phyloP scores from a whole-genome alignment of 2,329 filamentous ascomycete genomes.

The Cyphellophora attinorum region DNA sequence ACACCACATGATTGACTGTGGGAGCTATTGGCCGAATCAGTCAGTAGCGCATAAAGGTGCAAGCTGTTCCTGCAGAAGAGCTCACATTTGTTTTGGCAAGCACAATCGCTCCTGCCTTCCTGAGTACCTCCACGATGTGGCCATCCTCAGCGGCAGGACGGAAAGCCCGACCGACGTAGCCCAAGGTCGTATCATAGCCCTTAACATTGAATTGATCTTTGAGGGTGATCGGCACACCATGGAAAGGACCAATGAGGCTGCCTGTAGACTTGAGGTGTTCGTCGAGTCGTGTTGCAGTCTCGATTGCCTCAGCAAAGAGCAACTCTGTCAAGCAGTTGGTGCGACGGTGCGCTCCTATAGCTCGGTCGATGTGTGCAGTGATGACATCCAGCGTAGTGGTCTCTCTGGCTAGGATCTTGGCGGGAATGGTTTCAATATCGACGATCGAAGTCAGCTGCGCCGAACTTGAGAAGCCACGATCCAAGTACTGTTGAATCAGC shows the following conservation, averaged over 20 bases:
- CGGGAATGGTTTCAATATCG: no score
- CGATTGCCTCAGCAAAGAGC: constrained; percentile 25
- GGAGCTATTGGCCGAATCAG: constrained; percentile 33
- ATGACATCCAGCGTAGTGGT: background rate
- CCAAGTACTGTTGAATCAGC: no score
- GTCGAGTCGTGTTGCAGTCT: constrained; percentile 25
- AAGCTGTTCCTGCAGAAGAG: no score
- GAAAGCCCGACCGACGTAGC: constrained; percentile 30
- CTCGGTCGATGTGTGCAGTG: no score
- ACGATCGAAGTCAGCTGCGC: no score
- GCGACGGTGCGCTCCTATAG: no score
- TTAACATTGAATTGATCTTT: constrained; percentile 56
- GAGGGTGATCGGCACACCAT: constrained; percentile 45
- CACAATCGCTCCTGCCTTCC: constrained; percentile 41
- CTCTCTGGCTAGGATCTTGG: no score
- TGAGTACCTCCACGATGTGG: constrained; percentile 40
- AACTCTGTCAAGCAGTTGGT: constrained; percentile 31
- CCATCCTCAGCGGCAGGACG: constrained; percentile 41
- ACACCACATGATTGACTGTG: no score
- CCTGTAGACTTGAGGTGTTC: constrained; percentile 23
- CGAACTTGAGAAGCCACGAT: no score
- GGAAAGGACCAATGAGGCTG: constrained; percentile 39
- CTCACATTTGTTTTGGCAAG: constrained; percentile 44
- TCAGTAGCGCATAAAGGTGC: constrained; percentile 42
- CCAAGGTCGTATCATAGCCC: constrained; percentile 48